phyloP scores from a whole-genome alignment of 495 filamentous ascomycete genomes.

The Neurospora africana region DNA sequence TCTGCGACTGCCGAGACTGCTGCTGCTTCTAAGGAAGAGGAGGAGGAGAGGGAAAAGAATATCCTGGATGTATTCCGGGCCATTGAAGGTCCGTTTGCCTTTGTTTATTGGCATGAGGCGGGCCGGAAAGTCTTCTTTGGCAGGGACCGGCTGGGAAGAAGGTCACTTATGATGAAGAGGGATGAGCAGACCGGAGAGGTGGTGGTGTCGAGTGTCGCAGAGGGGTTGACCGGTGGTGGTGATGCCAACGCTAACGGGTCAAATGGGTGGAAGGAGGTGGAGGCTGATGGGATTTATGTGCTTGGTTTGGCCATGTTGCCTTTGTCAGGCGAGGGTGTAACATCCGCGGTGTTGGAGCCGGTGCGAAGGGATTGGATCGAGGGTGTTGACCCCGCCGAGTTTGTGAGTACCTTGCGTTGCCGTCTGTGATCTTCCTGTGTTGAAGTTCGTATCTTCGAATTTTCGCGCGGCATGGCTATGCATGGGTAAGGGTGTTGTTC shows the following conservation, averaged over 20 bases:
- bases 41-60: slow-evolving; percentile 17
- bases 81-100: slow-evolving; percentile 81
- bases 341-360: background rate
- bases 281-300: slow-evolving; percentile 66
- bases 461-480: background rate
- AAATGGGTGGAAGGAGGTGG: slow-evolving; percentile 64
- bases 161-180: slow-evolving; percentile 58
- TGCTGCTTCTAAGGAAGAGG: background rate
- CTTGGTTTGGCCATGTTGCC: slow-evolving; percentile 36
- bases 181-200: slow-evolving; percentile 37
- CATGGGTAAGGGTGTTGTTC: slow-evolving; percentile 11
- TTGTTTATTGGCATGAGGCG: slow-evolving; percentile 70
- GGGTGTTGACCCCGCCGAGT: slow-evolving; percentile 10
- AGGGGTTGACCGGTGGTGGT: slow-evolving; percentile 22
- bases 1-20: slow-evolving; percentile 6
- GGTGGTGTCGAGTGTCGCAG: slow-evolving; percentile 66
- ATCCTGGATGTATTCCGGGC: slow-evolving; percentile 45
- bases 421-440: background rate
- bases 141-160: slow-evolving; percentile 73
- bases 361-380: slow-evolving; percentile 15
- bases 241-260: background rate
- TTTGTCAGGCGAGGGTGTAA: background rate
- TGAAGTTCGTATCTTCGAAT: background rate
- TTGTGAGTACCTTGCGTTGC: slow-evolving; percentile 27
- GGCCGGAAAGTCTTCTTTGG: slow-evolving; percentile 60